Evolutionary conservation across 495 filamentous ascomycete genomes (phyloP).

Genomic region (Neurospora sp.): DNA sequence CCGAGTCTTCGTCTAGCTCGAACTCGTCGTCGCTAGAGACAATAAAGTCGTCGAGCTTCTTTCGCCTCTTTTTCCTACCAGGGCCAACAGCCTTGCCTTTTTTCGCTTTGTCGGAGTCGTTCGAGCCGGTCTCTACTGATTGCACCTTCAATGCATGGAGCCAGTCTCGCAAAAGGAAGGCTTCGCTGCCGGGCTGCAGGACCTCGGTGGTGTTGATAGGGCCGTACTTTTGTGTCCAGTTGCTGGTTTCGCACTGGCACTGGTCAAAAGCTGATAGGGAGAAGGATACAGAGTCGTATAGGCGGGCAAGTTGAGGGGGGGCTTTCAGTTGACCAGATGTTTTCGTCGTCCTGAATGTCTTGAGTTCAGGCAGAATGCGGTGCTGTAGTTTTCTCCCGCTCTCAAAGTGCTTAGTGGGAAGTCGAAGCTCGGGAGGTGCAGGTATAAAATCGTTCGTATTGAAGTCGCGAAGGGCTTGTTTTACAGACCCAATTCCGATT

Average conservation of each 20-base stretch:
- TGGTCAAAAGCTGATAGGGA: conserved; percentile 72
- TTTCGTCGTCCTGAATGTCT: conserved; percentile 2
- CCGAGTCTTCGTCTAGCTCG: conserved; percentile 64
- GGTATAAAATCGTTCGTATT: conserved; percentile 30
- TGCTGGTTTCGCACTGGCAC: conserved; percentile 57
- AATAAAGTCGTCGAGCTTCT: conserved; percentile 74
- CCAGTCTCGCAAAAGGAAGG: conserved; percentile 70
- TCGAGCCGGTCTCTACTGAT: conserved; percentile 56
- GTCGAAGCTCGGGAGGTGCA: conserved; percentile 30
- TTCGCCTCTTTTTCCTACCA: conserved; percentile 61
- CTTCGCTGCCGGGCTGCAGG: conserved; percentile 66
- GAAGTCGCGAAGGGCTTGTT: conserved; percentile 17
- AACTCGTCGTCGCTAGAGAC: conserved; percentile 77
- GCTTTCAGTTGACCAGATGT: conserved; percentile 13
- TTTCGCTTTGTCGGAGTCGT: conserved; percentile 38
- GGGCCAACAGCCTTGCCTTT: conserved; percentile 31
- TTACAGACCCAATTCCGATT: conserved; percentile 21
- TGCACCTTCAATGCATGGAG: conserved; percentile 63
- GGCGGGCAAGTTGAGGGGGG: conserved; percentile 50
- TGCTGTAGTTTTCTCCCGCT: conserved; percentile 38
- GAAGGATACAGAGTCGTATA: conserved; percentile 49
- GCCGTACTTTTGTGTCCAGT: conserved; percentile 85
- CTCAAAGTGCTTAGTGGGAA: conserved; percentile 40
- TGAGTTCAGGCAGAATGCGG: conserved; percentile 28
- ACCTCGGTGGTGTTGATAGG: conserved; percentile 60